Conservation (phyloP, 306 rosid genomes). For the Prunus fruticosa region DNA sequence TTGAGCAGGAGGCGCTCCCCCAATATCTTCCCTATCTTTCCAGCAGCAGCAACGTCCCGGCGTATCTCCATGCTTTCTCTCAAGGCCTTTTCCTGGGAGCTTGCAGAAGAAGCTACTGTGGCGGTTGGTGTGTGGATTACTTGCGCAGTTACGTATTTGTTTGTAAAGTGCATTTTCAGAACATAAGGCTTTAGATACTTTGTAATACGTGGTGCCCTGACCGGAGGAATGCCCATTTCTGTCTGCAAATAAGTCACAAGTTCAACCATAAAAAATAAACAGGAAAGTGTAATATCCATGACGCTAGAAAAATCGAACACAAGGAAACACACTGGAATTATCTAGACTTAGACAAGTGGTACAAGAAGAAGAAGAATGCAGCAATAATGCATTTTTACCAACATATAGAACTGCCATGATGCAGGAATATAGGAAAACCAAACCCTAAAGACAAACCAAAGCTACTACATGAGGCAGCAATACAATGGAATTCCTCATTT, state of each 20-base stretch:
- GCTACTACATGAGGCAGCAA: background rate
- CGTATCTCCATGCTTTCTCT: slow-evolving; percentile 57
- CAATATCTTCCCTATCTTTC: slow-evolving; percentile 74
- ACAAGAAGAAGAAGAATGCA: background rate
- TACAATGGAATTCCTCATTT: background rate
- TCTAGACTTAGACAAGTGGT: background rate
- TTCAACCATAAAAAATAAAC: background rate
- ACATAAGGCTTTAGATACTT: slow-evolving; percentile 79
- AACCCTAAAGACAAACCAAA: background rate
- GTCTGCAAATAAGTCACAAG: slow-evolving; percentile 8
- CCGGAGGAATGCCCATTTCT: slow-evolving; percentile 77
- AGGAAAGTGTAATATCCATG: background rate
- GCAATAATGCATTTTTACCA: background rate
- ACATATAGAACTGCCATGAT: background rate
- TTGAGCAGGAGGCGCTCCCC: slow-evolving; percentile 72
- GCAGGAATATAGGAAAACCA: background rate
- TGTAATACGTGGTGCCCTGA: slow-evolving; percentile 52
- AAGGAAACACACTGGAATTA: too few relatives aligned
- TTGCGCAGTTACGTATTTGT: slow-evolving; percentile 73
- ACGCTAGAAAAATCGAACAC: background rate
- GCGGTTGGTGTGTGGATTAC: slow-evolving; percentile 85
- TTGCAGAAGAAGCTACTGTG: slow-evolving; percentile 73
- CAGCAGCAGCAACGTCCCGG: slow-evolving; percentile 89
- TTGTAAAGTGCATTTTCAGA: slow-evolving; percentile 86
- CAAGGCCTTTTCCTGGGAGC: slow-evolving; percentile 76